Conservation (phyloP, 2,329 filamentous ascomycete genomes). For the Akanthomyces dipterigenus region DNA sequence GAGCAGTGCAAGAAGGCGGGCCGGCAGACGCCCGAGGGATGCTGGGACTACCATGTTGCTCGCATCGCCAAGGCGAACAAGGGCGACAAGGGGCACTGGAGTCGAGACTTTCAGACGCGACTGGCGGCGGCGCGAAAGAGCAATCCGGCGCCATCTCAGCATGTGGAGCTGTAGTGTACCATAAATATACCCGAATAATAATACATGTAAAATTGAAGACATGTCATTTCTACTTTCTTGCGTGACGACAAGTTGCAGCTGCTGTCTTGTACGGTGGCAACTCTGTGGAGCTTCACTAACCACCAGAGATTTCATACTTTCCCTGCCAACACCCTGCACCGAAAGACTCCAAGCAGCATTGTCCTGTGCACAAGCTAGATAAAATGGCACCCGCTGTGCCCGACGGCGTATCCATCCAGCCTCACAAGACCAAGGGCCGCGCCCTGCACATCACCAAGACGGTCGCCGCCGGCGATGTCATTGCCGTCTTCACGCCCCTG, state of each 20-base stretch:
- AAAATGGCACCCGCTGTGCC: background rate
- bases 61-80: conserved; percentile 31
- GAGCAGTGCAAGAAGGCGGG: conserved; percentile 28
- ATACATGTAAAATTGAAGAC: background rate
- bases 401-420: background rate
- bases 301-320: conserved; percentile 2
- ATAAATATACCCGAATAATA: background rate
- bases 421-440: conserved; percentile 32
- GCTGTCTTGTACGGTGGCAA: background rate
- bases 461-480: conserved; percentile 38
- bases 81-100: conserved; percentile 38
- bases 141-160: conserved; percentile 18
- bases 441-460: conserved; percentile 35
- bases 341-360: background rate
- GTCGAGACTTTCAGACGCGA: conserved; percentile 32
- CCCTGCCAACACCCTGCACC: background rate
- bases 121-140: conserved; percentile 27
- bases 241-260: background rate
- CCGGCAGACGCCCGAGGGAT: conserved; percentile 38
- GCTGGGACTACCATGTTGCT: conserved; percentile 51
- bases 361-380: too few relatives aligned
- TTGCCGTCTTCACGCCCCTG: conserved; percentile 38
- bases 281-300: conserved; percentile 3
- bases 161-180: conserved; percentile 27
- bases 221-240: background rate